A percentile compares a stretch with the other conserved stretches of the same genome.
Evolutionary conservation across 176 grass and related monocot genomes (phyloP).

Genomic region (Tillandsia fasciculata): DNA sequence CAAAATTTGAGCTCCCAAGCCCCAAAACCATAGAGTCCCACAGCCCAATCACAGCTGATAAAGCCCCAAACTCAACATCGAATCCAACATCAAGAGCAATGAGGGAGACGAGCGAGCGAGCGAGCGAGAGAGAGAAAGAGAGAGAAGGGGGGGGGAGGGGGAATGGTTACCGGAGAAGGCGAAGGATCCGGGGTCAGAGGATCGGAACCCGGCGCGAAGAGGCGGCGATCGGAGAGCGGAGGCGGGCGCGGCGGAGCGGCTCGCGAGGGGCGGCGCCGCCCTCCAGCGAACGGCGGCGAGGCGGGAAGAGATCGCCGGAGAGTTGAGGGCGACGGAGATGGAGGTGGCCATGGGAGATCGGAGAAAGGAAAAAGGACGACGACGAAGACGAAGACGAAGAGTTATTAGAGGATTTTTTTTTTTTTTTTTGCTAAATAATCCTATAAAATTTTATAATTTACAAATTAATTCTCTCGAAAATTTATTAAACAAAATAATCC

Average conservation of each 20-base stretch:
- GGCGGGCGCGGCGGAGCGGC: not conserved
- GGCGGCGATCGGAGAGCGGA: not conserved
- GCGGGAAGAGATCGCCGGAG: constrained; percentile 5
- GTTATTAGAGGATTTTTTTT: not conserved
- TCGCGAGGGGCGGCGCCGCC: not conserved
- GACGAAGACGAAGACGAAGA: not conserved
- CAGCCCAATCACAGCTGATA: too few relatives aligned
- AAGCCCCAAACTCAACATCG: too few relatives aligned
- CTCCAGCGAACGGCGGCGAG: constrained; percentile 7
- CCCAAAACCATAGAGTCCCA: too few relatives aligned
- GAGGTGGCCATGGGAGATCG: constrained; percentile 30
- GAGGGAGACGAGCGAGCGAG: too few relatives aligned
- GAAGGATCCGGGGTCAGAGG: not conserved
- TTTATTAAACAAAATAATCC: not conserved
- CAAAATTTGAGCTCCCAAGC: too few relatives aligned
- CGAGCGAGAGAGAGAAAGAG: too few relatives aligned
- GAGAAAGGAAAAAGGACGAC: constrained; percentile 13
- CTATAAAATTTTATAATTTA: not conserved
- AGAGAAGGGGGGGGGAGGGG: too few relatives aligned
- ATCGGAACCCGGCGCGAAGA: constrained; percentile 1
- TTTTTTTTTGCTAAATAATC: not conserved
- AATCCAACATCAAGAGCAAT: too few relatives aligned
- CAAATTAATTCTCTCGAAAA: not conserved
- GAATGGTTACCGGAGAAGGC: constrained; percentile 6
- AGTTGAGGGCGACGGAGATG: constrained; percentile 15